Evolutionary conservation across 331 rosid species (phyloP).

Genomic region (Dryas integrifolia): DNA sequence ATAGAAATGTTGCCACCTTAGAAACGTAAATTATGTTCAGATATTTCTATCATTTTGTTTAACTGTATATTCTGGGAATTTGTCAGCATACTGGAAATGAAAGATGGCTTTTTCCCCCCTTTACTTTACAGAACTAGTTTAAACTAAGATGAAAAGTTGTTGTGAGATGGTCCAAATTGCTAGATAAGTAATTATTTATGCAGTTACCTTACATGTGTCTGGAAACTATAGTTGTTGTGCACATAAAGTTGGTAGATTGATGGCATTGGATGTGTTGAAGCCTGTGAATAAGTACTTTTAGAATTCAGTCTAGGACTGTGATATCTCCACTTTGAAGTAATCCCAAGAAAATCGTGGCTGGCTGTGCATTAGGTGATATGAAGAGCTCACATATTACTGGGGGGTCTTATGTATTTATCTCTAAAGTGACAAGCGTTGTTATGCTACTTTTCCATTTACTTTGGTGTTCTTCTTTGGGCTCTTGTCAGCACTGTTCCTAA

Average conservation of each 20-base stretch:
- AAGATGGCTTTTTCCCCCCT: neutral
- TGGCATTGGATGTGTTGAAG: neutral
- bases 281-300: neutral
- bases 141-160: neutral
- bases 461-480: neutral
- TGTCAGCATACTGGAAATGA: neutral
- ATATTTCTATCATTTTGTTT: neutral
- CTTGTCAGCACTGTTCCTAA: neutral
- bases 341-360: neutral
- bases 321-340: neutral
- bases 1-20: neutral
- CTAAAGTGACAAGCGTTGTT: neutral
- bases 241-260: neutral
- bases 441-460: neutral
- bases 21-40: neutral
- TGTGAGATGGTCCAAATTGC: no score
- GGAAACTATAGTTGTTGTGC: neutral
- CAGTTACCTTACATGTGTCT: no score
- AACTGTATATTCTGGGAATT: neutral
- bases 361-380: neutral
- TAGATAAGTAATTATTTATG: no score
- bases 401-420: neutral
- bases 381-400: neutral
- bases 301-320: neutral
- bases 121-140: no score